Evolutionary conservation across 2,329 filamentous ascomycete genomes (phyloP).

Genomic region (Chalaropsis ovoidea): DNA sequence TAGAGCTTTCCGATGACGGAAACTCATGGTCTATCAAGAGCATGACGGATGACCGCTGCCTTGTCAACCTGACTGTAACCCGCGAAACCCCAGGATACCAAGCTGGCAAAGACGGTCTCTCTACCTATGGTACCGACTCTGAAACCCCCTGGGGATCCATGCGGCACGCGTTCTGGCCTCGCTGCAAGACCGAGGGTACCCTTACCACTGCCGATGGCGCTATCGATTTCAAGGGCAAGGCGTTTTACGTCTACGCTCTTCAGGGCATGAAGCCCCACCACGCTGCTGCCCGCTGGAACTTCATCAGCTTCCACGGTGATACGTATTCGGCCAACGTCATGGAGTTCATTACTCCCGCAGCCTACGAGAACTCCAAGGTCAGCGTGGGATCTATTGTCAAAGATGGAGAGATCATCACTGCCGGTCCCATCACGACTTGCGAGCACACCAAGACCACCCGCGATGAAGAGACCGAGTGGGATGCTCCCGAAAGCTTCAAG

Average conservation of each 20-base stretch:
- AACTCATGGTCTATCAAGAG: conserved; percentile 82
- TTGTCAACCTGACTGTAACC: conserved; percentile 79
- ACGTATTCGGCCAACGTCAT: conserved; percentile 83
- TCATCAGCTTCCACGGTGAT: conserved; percentile 79
- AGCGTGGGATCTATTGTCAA: conserved; percentile 73
- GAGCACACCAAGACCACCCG: conserved; percentile 59
- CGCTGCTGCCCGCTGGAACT: conserved; percentile 86
- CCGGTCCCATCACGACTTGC: conserved; percentile 54
- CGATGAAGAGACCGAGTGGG: conserved; percentile 78
- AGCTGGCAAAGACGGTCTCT: conserved; percentile 72
- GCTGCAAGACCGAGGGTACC: conserved; percentile 68
- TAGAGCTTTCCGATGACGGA: conserved; percentile 79
- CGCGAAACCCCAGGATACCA: conserved; percentile 70
- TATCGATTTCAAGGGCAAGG: conserved; percentile 70
- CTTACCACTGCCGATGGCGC: conserved; percentile 74
- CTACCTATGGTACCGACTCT: conserved; percentile 76
- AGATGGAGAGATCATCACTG: conserved; percentile 69
- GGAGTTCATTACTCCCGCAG: conserved; percentile 89
- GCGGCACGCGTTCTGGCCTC: conserved; percentile 89
- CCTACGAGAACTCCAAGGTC: conserved; percentile 78
- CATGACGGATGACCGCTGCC: conserved; percentile 63
- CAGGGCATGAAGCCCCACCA: conserved; percentile 99
- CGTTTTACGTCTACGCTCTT: conserved; percentile 71
- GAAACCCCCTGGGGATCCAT: conserved; percentile 82
- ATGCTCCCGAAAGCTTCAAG: conserved; percentile 65